A percentile compares a stretch with the other conserved stretches of the same genome.
phyloP scores from a whole-genome alignment of 2,329 filamentous ascomycete genomes.

The Gaeumannomyces tritici region DNA sequence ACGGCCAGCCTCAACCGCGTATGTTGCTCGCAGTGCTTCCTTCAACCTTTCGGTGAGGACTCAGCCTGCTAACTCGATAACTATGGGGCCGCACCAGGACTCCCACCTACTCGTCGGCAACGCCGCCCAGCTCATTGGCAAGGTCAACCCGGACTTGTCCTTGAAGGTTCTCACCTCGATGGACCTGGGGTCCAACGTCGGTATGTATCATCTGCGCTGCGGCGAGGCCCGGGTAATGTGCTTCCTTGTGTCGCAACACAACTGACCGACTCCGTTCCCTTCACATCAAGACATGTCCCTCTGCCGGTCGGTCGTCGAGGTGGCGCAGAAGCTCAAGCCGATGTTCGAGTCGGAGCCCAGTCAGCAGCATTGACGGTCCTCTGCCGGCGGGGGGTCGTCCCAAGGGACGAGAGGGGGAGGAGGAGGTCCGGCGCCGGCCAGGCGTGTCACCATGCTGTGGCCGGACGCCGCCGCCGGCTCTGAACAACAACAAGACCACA shows the following conservation, averaged over 20 bases:
- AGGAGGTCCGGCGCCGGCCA: background rate
- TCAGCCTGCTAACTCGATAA: background rate
- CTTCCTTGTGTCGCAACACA: background rate
- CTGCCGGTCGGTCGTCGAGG: constrained; percentile 14
- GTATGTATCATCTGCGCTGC: constrained; percentile 36
- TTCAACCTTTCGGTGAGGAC: constrained; percentile 2
- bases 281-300: constrained; percentile 7
- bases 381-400: constrained; percentile 9
- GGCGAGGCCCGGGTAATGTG: too few species aligned
- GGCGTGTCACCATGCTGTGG: constrained; percentile 30
- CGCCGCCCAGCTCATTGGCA: constrained; percentile 68
- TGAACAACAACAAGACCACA: background rate
- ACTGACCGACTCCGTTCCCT: background rate
- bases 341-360: constrained; percentile 8
- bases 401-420: background rate
- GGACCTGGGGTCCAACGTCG: constrained; percentile 60
- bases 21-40: constrained; percentile 15
- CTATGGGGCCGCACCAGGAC: constrained; percentile 38
- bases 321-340: constrained; percentile 6
- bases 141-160: constrained; percentile 64
- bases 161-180: constrained; percentile 61
- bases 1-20: constrained; percentile 67
- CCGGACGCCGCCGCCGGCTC: constrained; percentile 13
- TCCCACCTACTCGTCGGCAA: constrained; percentile 60
- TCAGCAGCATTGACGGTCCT: constrained; percentile 19